Conservation (phyloP, 257 asterid genomes). For the Jacaranda copaia region DNA sequence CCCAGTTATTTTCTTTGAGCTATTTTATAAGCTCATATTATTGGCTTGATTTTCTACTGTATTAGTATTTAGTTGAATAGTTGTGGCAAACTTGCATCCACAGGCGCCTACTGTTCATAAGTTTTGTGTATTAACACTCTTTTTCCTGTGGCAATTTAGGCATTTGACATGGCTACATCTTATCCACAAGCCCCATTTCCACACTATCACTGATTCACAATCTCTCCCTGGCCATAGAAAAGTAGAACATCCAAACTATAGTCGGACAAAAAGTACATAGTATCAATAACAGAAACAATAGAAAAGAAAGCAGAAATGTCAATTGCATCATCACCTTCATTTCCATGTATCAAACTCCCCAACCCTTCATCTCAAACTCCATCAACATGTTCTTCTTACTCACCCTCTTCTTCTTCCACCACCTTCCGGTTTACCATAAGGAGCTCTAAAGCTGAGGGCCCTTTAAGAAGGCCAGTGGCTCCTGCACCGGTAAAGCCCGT, state of each 20-base stretch:
- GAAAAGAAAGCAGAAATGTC: conserved; percentile 44
- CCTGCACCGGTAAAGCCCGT: conserved; percentile 85
- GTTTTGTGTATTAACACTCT: not conserved
- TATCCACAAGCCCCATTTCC: conserved; percentile 48
- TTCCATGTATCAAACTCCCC: conserved; percentile 58
- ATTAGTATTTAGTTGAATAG: not conserved
- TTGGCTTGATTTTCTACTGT: not conserved
- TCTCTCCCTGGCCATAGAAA: conserved; percentile 37
- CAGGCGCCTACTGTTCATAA: not conserved
- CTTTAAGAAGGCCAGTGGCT: conserved; percentile 85
- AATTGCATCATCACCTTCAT: conserved; percentile 69
- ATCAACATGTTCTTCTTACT: conserved; percentile 37
- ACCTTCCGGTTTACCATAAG: conserved; percentile 63
- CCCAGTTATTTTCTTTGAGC: not conserved
- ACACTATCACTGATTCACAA: conserved; percentile 42
- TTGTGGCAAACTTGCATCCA: not conserved
- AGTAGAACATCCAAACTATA: conserved; percentile 6
- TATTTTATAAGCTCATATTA: no score
- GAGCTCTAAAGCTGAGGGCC: conserved; percentile 87
- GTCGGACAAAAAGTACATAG: not conserved
- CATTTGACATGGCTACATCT: conserved; percentile 40
- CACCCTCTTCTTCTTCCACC: conserved; percentile 41
- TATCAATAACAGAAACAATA: conserved; percentile 15
- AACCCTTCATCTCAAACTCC: conserved; percentile 41
- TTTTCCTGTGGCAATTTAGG: not conserved